Base-by-base conservation (phyloP, 371 early-diverging fungal species). In the Apophysomyces trapeziformis region DNA sequence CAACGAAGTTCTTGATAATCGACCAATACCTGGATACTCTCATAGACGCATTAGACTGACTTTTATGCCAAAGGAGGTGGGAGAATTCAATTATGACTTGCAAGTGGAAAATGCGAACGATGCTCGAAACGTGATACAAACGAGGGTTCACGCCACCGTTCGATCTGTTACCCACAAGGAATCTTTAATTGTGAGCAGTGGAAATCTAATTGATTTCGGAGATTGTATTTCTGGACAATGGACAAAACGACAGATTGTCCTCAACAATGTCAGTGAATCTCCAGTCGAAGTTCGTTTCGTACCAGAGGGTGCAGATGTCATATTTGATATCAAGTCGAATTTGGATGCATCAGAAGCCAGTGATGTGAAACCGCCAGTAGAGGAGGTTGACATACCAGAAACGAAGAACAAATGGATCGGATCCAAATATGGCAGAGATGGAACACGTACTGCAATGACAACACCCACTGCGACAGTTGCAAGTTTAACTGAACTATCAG, bases 61-160 rank as follows among this genome's bases (percentile, higher is more conserved):
- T 2, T 98, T 96, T 77, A 89, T 88, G 39, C 96, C 98, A 7
- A 88, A 82, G 36, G 92, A 92, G 45, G 85, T 90, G 9, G 99
- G 98, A 14, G 97, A 97, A 70, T 95, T 93, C 71, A 85, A 84
- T 43, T 95, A 92, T 68, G 95, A 95, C 37, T 67, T 98, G 8
- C 90, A 92, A 65, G 68, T 97, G 2, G 97, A 97, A 75, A 97
- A 98, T 80, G 80, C 86, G 18, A 96, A 97, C 71, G 96, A 97
- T 66, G 77, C 93, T 9, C 73, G 83, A 58, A 97, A 97, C 72
- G 85, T 89, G 8, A 85, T 94, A 57, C 88, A 92, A 74, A 88
- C 89, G 41, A 85, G 84, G n/a, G 85, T 97, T 37, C 93, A 95
- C 64, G 96, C 96, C 0, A 78, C 86, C 5, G 94, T 94, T 0